phyloP scores from a whole-genome alignment of 2,329 filamentous ascomycete species.

The Trichoderma oligosporum region DNA sequence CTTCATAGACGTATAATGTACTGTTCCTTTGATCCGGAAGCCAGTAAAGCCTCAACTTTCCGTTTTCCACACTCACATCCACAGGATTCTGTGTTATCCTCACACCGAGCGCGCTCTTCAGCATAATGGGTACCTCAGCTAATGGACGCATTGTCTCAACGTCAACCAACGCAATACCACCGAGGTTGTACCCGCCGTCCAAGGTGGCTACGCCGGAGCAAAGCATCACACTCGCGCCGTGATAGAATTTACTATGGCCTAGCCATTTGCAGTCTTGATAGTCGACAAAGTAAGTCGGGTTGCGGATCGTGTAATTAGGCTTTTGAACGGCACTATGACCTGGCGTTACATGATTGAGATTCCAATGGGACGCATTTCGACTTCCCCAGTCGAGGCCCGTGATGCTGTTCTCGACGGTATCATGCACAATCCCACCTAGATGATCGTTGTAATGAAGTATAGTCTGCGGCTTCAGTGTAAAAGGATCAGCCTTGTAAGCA shows the following conservation, averaged over 20 bases:
- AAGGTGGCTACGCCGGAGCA: constrained; percentile 44
- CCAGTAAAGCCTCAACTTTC: constrained; percentile 44
- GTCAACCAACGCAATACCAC: constrained; percentile 47
- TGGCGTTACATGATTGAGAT: constrained; percentile 24
- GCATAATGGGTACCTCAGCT: constrained; percentile 43
- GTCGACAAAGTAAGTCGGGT: constrained; percentile 45
- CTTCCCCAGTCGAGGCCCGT: constrained; percentile 46
- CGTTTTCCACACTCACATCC: constrained; percentile 43
- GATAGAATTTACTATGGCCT: constrained; percentile 37
- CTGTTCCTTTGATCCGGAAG: constrained; percentile 46
- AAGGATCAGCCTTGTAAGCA: constrained; percentile 38
- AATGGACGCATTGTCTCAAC: constrained; percentile 42
- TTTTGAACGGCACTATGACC: constrained; percentile 23
- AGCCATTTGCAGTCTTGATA: constrained; percentile 53
- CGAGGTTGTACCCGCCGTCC: constrained; percentile 33
- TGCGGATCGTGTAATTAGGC: constrained; percentile 27
- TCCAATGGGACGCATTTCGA: constrained; percentile 39
- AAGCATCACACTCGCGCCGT: constrained; percentile 42
- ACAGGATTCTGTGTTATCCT: constrained; percentile 48
- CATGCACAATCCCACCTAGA: constrained; percentile 45
- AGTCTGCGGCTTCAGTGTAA: constrained; percentile 33
- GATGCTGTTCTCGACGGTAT: constrained; percentile 34
- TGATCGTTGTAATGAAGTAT: constrained; percentile 41
- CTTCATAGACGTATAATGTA: constrained; percentile 47
- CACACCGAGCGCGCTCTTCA: constrained; percentile 38